Evolutionary conservation across 2,329 filamentous ascomycete species (phyloP).

Genomic region (Aspergillus costaricaensis): DNA sequence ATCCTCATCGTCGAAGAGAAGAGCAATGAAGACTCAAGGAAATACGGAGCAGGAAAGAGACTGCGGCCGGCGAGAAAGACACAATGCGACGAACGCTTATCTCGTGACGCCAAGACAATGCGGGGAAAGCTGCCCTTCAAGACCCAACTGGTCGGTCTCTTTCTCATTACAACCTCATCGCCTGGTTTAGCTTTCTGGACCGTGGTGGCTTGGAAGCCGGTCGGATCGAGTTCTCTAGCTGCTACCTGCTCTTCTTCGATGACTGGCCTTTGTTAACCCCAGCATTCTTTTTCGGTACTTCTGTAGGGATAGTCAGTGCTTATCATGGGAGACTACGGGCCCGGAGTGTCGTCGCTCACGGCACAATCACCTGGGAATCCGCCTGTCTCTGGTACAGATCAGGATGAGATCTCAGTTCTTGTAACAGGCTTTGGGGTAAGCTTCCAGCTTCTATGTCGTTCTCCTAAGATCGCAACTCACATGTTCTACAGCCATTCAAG

Average conservation of each 20-base stretch:
- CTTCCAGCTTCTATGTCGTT: neutral
- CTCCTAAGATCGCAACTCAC: neutral
- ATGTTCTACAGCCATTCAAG: slow-evolving; percentile 67
- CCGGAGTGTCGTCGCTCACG: slow-evolving; percentile 10
- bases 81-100: neutral
- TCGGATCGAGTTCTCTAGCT: no score
- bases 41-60: neutral
- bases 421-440: slow-evolving; percentile 25
- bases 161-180: neutral
- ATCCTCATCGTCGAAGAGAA: no score
- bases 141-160: neutral
- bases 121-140: neutral
- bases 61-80: neutral
- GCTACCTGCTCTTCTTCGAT: neutral
- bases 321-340: slow-evolving; percentile 35
- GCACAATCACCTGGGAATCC: slow-evolving; percentile 16
- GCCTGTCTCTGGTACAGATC: slow-evolving; percentile 14
- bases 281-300: neutral
- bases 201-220: neutral
- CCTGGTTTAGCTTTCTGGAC: neutral
- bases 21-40: no score
- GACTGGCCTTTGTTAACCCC: neutral
- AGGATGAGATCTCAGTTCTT: slow-evolving; percentile 33
- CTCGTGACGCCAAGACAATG: neutral
- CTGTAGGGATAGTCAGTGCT: neutral